phyloP scores from a whole-genome alignment of 768 basidiomycete genomes.

The Suillus americanus region DNA sequence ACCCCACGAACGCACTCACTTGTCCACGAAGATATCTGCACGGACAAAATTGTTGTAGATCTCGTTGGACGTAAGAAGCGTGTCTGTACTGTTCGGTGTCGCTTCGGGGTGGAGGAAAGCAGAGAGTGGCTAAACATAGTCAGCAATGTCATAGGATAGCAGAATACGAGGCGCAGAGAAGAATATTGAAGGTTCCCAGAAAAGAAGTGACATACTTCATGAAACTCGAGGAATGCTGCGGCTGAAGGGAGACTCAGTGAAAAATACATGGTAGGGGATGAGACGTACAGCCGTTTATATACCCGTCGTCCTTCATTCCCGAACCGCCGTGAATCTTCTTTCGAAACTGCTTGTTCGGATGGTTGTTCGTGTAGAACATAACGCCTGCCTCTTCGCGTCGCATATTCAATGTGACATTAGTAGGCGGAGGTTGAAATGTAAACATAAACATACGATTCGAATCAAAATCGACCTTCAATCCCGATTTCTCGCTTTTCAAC shows the following conservation, averaged over 20 bases:
- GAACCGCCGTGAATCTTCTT: conserved; percentile 78
- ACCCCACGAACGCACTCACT: not conserved
- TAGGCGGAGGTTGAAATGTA: not conserved
- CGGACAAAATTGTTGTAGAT: conserved; percentile 73
- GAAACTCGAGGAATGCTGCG: conserved; percentile 69
- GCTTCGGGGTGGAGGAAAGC: conserved; percentile 64
- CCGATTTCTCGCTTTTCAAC: conserved; percentile 56
- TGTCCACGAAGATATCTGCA: conserved; percentile 42
- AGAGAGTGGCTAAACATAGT: conserved; percentile 45
- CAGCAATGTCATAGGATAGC: not conserved
- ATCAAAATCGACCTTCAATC: conserved; percentile 59
- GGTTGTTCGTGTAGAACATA: conserved; percentile 71
- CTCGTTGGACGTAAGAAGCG: conserved; percentile 66
- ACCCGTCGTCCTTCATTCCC: conserved; percentile 59
- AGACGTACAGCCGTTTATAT: conserved; percentile 54
- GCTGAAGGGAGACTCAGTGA: conserved; percentile 33
- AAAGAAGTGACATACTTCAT: conserved; percentile 41
- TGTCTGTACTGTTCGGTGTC: conserved; percentile 47
- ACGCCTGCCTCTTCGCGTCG: conserved; percentile 58
- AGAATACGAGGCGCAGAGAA: not conserved
- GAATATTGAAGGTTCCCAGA: not conserved
- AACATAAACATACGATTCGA: conserved; percentile 59
- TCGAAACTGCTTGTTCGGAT: conserved; percentile 48
- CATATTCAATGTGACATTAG: not conserved
- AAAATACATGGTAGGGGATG: not conserved